These are phyloP conservation scores for Monosporozyma siamensis DNA, from an alignment of 805 yeast species.

Conservation along the genomic window DNA sequence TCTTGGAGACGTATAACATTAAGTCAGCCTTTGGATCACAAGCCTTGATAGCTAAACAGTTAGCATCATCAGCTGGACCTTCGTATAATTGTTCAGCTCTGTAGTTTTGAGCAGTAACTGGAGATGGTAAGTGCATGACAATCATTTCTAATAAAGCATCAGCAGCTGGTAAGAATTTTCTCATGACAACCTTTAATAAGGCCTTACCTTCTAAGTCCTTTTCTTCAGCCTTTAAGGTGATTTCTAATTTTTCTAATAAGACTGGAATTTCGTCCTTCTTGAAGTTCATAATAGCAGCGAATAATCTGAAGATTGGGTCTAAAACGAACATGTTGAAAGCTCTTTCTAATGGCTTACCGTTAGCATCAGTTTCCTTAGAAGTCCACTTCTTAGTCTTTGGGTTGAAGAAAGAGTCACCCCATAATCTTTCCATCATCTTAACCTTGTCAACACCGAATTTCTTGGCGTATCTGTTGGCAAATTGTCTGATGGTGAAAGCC, in stretches of 20 bases:
- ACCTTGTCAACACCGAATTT: conserved; percentile 97
- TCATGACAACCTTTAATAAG: conserved; percentile 95
- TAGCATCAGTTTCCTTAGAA: conserved; percentile 89
- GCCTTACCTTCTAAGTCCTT: conserved; percentile 99
- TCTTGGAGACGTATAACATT: conserved; percentile 99
- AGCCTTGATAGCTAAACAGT: conserved; percentile 87
- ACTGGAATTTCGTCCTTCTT: conserved; percentile 94
- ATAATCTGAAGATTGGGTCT: conserved; percentile 98
- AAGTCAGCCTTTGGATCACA: conserved; percentile 98
- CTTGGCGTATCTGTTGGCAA: conserved; percentile 95
- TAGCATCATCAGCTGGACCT: conserved; percentile 93
- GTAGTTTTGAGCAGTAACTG: conserved; percentile 98
- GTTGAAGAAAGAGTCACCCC: conserved; percentile 99
- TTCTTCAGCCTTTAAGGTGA: conserved; percentile 89
- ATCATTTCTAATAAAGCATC: conserved; percentile 99
- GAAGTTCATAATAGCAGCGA: conserved; percentile 96
- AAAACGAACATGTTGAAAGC: conserved; percentile 98
- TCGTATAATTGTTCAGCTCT: conserved; percentile 99
- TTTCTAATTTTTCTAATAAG: conserved; percentile 89
- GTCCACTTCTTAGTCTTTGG: conserved; percentile 99
- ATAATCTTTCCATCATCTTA: conserved; percentile 98
- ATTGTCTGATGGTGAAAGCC: conserved; percentile 99
- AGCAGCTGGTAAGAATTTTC: conserved; percentile 99
- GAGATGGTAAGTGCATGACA: conserved; percentile 96
- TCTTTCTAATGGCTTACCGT: conserved; percentile 93